Base-by-base conservation (phyloP, 495 filamentous ascomycete genomes). In the Aspergillus carlsbadensis region DNA sequence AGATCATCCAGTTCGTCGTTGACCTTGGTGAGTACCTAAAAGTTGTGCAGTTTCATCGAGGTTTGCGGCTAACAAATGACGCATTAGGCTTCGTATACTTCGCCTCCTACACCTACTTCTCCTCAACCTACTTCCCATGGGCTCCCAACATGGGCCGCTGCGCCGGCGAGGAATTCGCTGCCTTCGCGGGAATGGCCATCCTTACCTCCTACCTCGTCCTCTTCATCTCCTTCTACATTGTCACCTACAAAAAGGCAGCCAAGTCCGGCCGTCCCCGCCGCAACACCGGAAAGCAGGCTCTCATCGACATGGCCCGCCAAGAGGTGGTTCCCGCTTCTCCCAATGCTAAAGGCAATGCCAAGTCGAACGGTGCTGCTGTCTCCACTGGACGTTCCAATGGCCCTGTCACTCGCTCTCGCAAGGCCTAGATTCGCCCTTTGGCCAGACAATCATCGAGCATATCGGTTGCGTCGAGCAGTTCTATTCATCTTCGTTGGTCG, bases 181-280 rank as follows among this genome's bases (percentile, higher is more conserved):
- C 94, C 22, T 90, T 97, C 70, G 84, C 92, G 49, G 94, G 94
- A 63, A 93, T 96, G 54, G 90, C 79, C 55, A 95, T 96, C 66
- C 76, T 98, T 64, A 89, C 81, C 76, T 94, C 89, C 40, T 98
- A 98, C 82, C 85, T 98, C 53, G 78, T 97, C 59, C 89, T 98
- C 54, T 98, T 98, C 84, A 96, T 98, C 79, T 91, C 88, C 47
- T 98, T 98, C 88, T 98, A 98, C 83, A 79, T 95, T 59, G 90
- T 91, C 45, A 98, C 94, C 52, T 98, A 98, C 79, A 91, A 89
- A 75, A 96, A 95, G 84, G 78, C 83, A 48, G 81, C 82, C 65
- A 90, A 89, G 80, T 70, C 78, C 62, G 69, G 75, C 46, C 68
- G 81, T 42, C 73, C 79, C 55, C 66, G 76, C 59, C 64, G 79